Evolutionary conservation across 768 basidiomycete genomes (phyloP).

Genomic region (Suillus sp.): DNA sequence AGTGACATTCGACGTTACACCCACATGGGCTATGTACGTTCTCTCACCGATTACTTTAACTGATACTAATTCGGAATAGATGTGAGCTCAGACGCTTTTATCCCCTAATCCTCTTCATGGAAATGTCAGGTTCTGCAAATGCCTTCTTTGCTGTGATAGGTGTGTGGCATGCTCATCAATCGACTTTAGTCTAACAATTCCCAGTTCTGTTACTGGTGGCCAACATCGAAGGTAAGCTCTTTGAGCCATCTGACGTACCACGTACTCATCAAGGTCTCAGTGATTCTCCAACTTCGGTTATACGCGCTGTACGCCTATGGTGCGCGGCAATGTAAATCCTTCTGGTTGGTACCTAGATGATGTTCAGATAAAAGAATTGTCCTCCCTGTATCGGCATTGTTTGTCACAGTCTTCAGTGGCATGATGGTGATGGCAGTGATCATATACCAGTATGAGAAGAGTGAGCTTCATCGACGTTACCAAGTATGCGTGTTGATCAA

Average conservation of each 20-base stretch:
- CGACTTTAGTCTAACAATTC: neutral
- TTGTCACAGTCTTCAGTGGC: neutral
- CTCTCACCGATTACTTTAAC: neutral
- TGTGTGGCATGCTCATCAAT: neutral
- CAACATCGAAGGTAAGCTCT: slow-evolving; percentile 10
- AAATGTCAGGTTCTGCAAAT: slow-evolving; percentile 2
- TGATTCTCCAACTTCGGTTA: slow-evolving; percentile 10
- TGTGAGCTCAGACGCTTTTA: neutral
- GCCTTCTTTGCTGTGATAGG: neutral
- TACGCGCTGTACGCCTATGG: slow-evolving; percentile 7
- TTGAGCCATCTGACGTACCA: neutral
- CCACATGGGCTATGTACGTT: slow-evolving; percentile 6
- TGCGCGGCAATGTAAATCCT: neutral
- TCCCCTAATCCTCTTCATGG: neutral
- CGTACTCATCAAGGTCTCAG: neutral
- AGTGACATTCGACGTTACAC: slow-evolving; percentile 3
- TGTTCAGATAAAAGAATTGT: slow-evolving; percentile 8
- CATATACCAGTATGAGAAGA: neutral
- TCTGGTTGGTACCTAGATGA: neutral
- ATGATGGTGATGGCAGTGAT: slow-evolving; percentile 9
- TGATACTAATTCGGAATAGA: neutral
- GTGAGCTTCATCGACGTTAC: neutral
- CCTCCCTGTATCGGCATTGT: slow-evolving; percentile 5
- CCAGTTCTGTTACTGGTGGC: slow-evolving; percentile 5
- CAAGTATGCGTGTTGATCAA: neutral